Evolutionary conservation across 495 filamentous ascomycete genomes (phyloP), one percentile per base, ranked within the genome.

Genomic region (Bacidia gigantensis): DNA sequence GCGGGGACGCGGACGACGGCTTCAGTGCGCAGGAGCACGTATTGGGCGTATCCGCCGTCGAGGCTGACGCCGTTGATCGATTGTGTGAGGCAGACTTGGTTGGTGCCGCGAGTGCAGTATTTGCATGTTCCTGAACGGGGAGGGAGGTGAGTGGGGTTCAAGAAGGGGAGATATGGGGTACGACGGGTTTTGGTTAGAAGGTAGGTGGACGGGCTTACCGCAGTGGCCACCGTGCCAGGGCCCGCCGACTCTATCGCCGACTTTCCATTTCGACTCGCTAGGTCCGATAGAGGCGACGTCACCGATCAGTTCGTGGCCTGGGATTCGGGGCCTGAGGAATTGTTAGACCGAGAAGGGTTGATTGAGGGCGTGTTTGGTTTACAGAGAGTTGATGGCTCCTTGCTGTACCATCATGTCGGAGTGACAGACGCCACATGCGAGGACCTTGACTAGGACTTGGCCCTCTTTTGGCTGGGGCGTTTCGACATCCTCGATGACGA

Each of bases 361-460:
- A 49, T 24, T 39, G 26, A 11, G 11, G n/a, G n/a, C 7, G n/a
- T n/a, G n/a, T n/a, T 17, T 17, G 11, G 29, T 50, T 23, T 52
- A 49, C 53, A 46, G 47, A 14, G 50, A 35, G 26, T 35, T 42
- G 23, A 53, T 51, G 54, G 46, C 61, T 57, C 78, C 79, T 40
- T 69, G 72, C 74, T 84, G 84, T 57, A 83, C 64, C 23, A 73
- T 71, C 54, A 72, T 65, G 58, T 88, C 83, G 11, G 78, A 81
- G 61, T 83, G 81, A 62, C 83, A 86, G 29, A 87, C 79, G 46
- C 83, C 83, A 1, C 76, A 80, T 50, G 56, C 66, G 24, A 60
- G 58, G 35, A 63, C 54, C 44, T 83, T 80, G 57, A 87, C 69
- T 26, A 87, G 64, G 10, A 86, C 76, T 57, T 86, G 70, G 46